These are phyloP conservation scores for Xylaria scruposa DNA, from an alignment of 495 filamentous ascomycete genomes.

Conservation along the genomic window DNA sequence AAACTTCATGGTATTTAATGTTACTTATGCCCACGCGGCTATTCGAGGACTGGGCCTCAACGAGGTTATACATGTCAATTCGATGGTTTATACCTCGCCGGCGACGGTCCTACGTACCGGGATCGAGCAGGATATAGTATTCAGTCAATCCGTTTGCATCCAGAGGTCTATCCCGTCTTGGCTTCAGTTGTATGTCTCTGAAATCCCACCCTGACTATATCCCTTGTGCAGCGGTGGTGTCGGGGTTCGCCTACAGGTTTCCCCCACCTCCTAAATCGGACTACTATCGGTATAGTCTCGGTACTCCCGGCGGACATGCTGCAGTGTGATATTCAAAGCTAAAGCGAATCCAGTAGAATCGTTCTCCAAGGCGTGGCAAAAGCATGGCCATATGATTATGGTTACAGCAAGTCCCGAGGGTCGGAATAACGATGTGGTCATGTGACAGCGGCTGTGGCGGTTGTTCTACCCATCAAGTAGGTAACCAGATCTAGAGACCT, in stretches of 20 bases:
- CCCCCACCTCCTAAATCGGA: background rate
- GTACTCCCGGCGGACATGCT: background rate
- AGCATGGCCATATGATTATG: background rate
- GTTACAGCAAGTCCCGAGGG: background rate
- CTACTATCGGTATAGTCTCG: background rate
- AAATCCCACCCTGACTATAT: background rate
- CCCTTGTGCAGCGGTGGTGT: background rate
- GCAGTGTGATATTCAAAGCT: background rate
- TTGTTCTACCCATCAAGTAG: background rate
- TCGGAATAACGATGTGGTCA: background rate
- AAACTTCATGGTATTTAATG: background rate
- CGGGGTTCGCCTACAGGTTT: background rate
- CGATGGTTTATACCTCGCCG: background rate
- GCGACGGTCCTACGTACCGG: background rate
- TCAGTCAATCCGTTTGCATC: background rate
- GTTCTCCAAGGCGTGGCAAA: background rate
- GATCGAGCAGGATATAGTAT: background rate
- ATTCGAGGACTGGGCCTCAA: conserved; percentile 1
- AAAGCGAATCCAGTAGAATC: background rate
- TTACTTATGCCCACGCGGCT: conserved; percentile 6
- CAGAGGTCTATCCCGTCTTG: background rate
- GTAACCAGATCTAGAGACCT: background rate
- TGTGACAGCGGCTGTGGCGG: conserved; percentile 14
- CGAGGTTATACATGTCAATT: background rate
- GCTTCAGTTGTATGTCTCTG: background rate